Percentiles rank a stretch among this genome's conserved stretches.
These are phyloP conservation scores for Gossypium stocksii DNA, from an alignment of 345 rosid genomes.

Conservation along the genomic window DNA sequence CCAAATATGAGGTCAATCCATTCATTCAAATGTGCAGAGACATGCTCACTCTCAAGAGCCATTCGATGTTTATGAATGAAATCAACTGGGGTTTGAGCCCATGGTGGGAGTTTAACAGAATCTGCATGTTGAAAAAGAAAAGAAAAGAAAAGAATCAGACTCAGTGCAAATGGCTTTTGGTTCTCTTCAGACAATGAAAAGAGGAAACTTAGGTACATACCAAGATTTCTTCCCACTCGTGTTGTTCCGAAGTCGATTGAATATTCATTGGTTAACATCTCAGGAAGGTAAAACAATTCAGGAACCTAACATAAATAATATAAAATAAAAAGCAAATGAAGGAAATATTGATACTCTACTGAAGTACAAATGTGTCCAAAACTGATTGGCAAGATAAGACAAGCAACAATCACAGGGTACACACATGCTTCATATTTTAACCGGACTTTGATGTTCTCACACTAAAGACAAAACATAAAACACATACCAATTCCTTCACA, in stretches of 20 bases:
- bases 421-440: not conserved
- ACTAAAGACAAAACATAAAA: conserved; percentile 14
- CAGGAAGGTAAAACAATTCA: conserved; percentile 96
- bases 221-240: conserved; percentile 80
- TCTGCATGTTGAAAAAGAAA: conserved; percentile 35
- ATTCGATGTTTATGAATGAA: conserved; percentile 86
- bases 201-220: conserved; percentile 39
- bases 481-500: conserved; percentile 91
- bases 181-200: conserved; percentile 18
- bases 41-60: conserved; percentile 98
- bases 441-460: not conserved
- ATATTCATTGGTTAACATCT: conserved; percentile 82
- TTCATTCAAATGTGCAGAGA: conserved; percentile 89
- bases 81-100: conserved; percentile 92
- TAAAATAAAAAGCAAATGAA: conserved; percentile 14
- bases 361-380: conserved; percentile 11
- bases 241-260: conserved; percentile 83
- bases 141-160: not conserved
- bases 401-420: not conserved
- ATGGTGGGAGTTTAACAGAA: conserved; percentile 86
- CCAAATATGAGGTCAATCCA: conserved; percentile 99
- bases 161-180: conserved; percentile 8
- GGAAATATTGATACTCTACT: not conserved
- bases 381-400: not conserved
- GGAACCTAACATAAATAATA: conserved; percentile 60